phyloP scores from a whole-genome alignment of 73 alveolate genomes.

The Diophrys sp. region DNA sequence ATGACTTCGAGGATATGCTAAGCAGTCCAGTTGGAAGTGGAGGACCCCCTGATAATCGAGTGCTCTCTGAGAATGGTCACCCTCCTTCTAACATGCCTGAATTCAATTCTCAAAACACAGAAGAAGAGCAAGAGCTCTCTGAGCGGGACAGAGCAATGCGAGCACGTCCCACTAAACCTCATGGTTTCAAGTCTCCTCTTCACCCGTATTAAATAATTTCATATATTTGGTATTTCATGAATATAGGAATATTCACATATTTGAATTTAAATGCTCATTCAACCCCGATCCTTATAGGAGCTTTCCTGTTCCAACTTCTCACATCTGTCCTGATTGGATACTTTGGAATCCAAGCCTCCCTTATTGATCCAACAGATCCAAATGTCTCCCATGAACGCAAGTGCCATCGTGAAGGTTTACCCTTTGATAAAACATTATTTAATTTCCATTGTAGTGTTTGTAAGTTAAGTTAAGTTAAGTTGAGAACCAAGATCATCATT shows the following conservation, averaged over 20 bases:
- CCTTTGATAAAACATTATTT: background rate
- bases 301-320: background rate
- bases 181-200: background rate
- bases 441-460: background rate
- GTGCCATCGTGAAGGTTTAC: background rate
- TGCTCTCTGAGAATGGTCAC: too few species aligned
- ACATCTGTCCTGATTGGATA: background rate
- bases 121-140: too few species aligned
- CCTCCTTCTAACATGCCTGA: too few species aligned
- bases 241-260: too few species aligned
- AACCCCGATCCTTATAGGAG: background rate
- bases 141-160: too few species aligned
- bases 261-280: background rate
- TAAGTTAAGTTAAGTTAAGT: too few species aligned
- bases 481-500: too few species aligned
- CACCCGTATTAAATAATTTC: background rate
- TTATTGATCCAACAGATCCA: conserved; percentile 6
- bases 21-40: too few species aligned
- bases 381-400: background rate
- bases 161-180: too few species aligned
- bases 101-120: too few species aligned
- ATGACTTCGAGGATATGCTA: too few species aligned
- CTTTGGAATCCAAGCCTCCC: background rate
- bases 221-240: background rate
- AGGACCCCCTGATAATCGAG: too few species aligned